Evolutionary conservation across 108 stramenopile genomes (phyloP).

Genomic region (Cyclotella kingstonii): DNA sequence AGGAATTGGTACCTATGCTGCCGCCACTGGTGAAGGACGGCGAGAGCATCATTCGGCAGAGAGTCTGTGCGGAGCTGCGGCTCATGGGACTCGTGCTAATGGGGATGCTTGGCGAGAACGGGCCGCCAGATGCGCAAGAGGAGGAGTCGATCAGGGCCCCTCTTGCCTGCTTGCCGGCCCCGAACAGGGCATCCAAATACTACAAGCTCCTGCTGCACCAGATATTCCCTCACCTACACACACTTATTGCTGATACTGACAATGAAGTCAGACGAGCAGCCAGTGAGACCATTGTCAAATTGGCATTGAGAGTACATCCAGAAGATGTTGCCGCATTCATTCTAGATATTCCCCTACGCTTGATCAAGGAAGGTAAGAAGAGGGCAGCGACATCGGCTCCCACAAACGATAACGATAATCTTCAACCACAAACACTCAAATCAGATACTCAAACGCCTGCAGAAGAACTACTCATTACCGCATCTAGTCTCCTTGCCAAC

Average conservation of each 20-base stretch:
- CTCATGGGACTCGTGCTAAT: conserved; percentile 25
- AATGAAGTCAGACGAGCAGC: conserved; percentile 85
- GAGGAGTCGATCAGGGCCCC: not conserved
- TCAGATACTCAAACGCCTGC: conserved; percentile 34
- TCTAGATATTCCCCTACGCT: conserved; percentile 66
- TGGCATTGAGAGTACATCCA: conserved; percentile 59
- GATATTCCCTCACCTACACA: conserved; percentile 57
- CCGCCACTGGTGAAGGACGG: conserved; percentile 70
- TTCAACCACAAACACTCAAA: not conserved
- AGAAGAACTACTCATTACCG: conserved; percentile 94
- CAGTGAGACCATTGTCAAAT: conserved; percentile 63
- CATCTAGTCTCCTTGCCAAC: conserved; percentile 87
- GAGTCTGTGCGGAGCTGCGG: conserved; percentile 47
- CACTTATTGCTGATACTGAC: conserved; percentile 67
- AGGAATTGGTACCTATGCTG: conserved; percentile 74
- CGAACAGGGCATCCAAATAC: conserved; percentile 45
- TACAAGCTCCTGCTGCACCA: conserved; percentile 62
- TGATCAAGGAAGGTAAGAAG: conserved; percentile 49
- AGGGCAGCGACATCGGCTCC: not conserved
- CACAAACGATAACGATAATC: conserved; percentile 6
- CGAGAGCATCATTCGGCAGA: conserved; percentile 92
- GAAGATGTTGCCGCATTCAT: conserved; percentile 60
- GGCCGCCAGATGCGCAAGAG: not conserved
- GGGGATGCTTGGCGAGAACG: conserved; percentile 15
- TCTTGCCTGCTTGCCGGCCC: conserved; percentile 21